Percentiles rank a stretch among this genome's conserved stretches.
These are phyloP conservation scores for Lunularia cruciata DNA, from an alignment of 225 moss, liverwort and hornwort species.

Conservation along the genomic window DNA sequence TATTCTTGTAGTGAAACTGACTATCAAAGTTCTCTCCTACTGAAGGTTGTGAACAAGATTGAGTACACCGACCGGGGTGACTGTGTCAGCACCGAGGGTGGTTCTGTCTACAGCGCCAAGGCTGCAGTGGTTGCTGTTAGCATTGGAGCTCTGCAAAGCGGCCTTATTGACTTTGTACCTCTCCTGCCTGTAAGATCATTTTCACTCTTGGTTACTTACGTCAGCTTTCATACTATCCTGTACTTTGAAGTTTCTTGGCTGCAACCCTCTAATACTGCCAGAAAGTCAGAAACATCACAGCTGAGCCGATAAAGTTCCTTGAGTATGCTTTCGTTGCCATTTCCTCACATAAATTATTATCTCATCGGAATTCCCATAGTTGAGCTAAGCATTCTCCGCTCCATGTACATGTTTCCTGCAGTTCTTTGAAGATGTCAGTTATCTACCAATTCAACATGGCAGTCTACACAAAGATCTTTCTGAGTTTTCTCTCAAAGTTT, in stretches of 20 bases:
- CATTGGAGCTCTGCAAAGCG: conserved; percentile 60
- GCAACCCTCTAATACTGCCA: too few relatives aligned
- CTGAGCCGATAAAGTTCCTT: too few relatives aligned
- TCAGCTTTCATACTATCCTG: not conserved
- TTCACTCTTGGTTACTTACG: too few relatives aligned
- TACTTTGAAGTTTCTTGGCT: not conserved
- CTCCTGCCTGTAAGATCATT: conserved; percentile 47
- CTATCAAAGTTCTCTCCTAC: too few relatives aligned
- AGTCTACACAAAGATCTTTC: conserved; percentile 69
- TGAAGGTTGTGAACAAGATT: conserved; percentile 48
- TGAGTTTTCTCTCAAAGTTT: conserved; percentile 59
- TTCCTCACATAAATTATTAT: too few relatives aligned
- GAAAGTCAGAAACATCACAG: too few relatives aligned
- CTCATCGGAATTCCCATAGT: too few relatives aligned
- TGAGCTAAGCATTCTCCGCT: too few relatives aligned
- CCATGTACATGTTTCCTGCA: conserved; percentile 46
- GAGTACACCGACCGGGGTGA: conserved; percentile 35
- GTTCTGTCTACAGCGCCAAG: conserved; percentile 46
- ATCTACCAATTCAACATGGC: conserved; percentile 70
- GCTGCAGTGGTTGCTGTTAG: conserved; percentile 56
- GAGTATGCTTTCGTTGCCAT: too few relatives aligned
- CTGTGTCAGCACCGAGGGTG: conserved; percentile 46
- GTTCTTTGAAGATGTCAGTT: conserved; percentile 53
- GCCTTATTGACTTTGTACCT: conserved; percentile 51
- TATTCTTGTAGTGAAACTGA: too few relatives aligned